These are phyloP conservation scores for Sarocladium brachiariae DNA, from an alignment of 2,329 filamentous ascomycete genomes.

Conservation along the genomic window DNA sequence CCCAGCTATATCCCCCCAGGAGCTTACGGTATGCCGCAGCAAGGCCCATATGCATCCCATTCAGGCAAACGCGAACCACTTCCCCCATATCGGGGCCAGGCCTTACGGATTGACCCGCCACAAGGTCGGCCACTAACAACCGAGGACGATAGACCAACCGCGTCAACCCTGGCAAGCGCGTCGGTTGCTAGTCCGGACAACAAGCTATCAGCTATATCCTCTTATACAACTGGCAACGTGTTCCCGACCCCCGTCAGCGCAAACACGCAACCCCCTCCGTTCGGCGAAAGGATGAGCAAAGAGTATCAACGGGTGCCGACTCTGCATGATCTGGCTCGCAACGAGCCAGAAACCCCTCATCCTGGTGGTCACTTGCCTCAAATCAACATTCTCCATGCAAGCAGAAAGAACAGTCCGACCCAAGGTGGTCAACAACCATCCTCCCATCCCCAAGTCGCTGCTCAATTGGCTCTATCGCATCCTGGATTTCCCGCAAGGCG, in stretches of 20 bases:
- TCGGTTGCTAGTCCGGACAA: conserved; percentile 53
- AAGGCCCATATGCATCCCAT: conserved; percentile 29
- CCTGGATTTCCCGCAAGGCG: conserved; percentile 40
- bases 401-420: conserved; percentile 41
- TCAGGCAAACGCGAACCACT: conserved; percentile 48
- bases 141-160: conserved; percentile 54
- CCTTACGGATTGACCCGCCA: conserved; percentile 56
- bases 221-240: conserved; percentile 46
- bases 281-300: conserved; percentile 44
- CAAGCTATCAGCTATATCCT: conserved; percentile 50
- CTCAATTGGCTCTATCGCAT: conserved; percentile 53
- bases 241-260: conserved; percentile 60
- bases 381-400: conserved; percentile 48
- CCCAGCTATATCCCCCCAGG: conserved; percentile 54
- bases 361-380: conserved; percentile 47
- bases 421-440: conserved; percentile 28
- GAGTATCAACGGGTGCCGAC: conserved; percentile 56
- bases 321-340: conserved; percentile 51
- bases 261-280: conserved; percentile 35
- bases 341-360: conserved; percentile 48
- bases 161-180: conserved; percentile 52
- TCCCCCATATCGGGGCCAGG: conserved; percentile 54
- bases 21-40: conserved; percentile 55
- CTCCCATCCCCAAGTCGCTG: conserved; percentile 46
- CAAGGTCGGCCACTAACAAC: conserved; percentile 48